Percentiles rank a stretch among this genome's conserved stretches.
Conservation (phyloP, 2,329 filamentous ascomycete genomes). For the Epichloe gansuensis region DNA sequence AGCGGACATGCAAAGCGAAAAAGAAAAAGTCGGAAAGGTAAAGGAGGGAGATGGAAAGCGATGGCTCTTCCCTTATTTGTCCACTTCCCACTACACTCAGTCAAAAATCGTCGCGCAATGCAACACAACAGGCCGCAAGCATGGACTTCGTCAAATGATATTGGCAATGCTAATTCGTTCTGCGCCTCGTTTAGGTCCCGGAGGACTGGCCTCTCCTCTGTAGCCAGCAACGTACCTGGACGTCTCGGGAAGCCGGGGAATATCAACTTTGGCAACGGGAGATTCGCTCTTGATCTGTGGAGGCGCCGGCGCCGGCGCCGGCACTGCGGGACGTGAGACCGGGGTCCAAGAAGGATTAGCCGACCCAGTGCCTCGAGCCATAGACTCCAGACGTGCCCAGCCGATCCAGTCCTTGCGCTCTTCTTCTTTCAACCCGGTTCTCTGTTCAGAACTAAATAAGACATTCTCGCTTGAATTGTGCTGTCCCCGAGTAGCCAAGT, state of each 20-base stretch:
- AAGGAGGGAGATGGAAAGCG: background rate
- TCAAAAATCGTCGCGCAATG: background rate
- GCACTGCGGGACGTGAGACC: conserved; percentile 15
- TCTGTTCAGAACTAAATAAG: conserved; percentile 32
- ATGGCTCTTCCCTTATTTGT: background rate
- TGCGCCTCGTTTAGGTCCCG: conserved; percentile 15
- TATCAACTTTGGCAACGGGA: conserved; percentile 14
- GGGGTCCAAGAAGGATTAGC: conserved; percentile 21
- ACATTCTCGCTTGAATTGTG: conserved; percentile 21
- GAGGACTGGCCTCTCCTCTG: conserved; percentile 16
- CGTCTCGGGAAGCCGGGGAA: conserved; percentile 18
- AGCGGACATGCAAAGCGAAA: background rate
- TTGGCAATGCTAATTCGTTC: conserved; percentile 23
- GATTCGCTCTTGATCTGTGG: conserved; percentile 25
- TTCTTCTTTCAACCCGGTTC: conserved; percentile 41
- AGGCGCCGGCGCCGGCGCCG: conserved; percentile 16
- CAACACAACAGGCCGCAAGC: no score
- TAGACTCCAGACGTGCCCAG: conserved; percentile 61
- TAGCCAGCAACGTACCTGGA: conserved; percentile 19
- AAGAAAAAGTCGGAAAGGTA: background rate
- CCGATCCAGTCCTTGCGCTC: conserved; percentile 62
- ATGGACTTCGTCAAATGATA: conserved; percentile 25
- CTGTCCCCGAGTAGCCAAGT: conserved; percentile 8
- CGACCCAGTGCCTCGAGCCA: conserved; percentile 20
- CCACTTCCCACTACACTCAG: background rate